Base-by-base conservation (phyloP, 345 rosid species). In the Linum lewisii region DNA sequence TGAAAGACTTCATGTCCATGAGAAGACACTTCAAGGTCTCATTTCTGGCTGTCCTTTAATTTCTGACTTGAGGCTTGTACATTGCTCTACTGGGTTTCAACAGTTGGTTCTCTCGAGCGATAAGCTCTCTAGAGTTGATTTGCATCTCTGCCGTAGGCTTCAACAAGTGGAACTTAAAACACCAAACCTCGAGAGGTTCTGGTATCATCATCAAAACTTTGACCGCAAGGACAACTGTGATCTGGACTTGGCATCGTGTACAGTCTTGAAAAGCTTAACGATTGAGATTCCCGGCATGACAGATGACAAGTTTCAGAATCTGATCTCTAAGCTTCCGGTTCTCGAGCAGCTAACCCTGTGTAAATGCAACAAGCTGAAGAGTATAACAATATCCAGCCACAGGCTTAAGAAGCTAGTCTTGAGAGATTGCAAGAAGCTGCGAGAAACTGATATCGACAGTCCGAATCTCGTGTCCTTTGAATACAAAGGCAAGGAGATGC, bases 391-490 rank as follows among this genome's bases (percentile, higher is more conserved):
- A 54, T 51, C 64, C 45, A 67, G 65, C 50, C 29, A 19, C 47
- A 54, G 51, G 37, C 73, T 72, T 1, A 69, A 63, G 59, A 56
- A 24, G 21, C 56, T 78, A 37, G 37, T 42, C 24, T 44, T 78
- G 49, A 69, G 75, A 59, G 71, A 57, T 18, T 75, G 73, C 51
- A 60, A 32, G 49, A 18, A 14, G 21, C 57, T 78, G 21, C 5
- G 5, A 21, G 73, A 62, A 36, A 73, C 71, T 45, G 64, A 66
- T 29, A 66, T 72, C 22, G 63, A 66, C 56, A 21, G 71, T 37
- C 77, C 63, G 5, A 78, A 72, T 66, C 82, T 78, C 51, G 50
- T 58, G 15, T 69, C 69, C 2, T 72, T 78, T 2, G 75, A 75
- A 63, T 78, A 66, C 42, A 73, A 54, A 63, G 79, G 77, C 47